Base-by-base conservation (phyloP, 345 rosid genomes). In the Salix viminalis region DNA sequence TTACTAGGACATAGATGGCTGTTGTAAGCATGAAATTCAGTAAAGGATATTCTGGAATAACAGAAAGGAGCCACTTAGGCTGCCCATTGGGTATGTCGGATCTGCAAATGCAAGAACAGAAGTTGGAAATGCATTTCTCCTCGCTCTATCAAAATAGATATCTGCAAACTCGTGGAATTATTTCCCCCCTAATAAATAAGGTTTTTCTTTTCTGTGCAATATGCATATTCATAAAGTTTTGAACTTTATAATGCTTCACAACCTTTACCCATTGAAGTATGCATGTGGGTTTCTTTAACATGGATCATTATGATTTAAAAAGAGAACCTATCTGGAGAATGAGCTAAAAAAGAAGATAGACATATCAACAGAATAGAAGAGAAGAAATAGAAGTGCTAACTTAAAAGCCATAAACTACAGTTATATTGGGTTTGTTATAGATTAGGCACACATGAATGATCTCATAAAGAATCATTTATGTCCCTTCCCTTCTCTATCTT, bases 21-120 rank as follows among this genome's bases (percentile, higher is more conserved):
- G 98, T 93, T 58, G 94, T 93, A 81, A 93, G 94, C 98, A 96
- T 90, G 85, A 96, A 96, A 83, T 96, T 96, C 15, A 96, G 91
- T 86, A 93, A 24, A 10, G 99, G 99, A 82, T 90, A 91, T 81
- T 87, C 94, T 6, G 99, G 99, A 84, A 96, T 86, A 23, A 96
- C 15, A 67, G 89, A 90, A 82, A 93, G 96, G 79, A 96, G 99
- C 99, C 99, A 96, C 82, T 96, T 96, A 28, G 98, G 99, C 81
- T 96, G 99, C 76, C 99, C 99, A 75, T 92, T 87, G 76, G 99
- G 90, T 62, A 86, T 14, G 82, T 93, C 88, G 4, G 97, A 91
- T 86, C 97, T 93, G 93, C 83, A 85, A 5, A 70, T 19, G 70
- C 36, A 65, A 18, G 34, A n/a, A 54, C 62, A 18, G 5, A 72